These are phyloP conservation scores for Blastobotrys peoriensis DNA, from an alignment of 805 yeast species.

Conservation along the genomic window DNA sequence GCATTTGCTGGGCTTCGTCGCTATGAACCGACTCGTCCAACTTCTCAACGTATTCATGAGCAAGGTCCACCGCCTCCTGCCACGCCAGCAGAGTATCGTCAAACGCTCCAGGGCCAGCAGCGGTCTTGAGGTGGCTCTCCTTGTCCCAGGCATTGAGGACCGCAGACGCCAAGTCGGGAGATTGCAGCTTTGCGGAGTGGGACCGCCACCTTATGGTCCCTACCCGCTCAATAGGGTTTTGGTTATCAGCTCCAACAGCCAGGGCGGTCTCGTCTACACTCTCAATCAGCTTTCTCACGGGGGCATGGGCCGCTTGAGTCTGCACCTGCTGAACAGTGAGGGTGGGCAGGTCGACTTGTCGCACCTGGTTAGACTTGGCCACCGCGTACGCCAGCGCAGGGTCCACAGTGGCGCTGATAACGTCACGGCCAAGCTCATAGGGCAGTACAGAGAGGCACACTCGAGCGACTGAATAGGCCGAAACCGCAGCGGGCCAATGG, in stretches of 20 bases:
- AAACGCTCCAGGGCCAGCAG: conserved; percentile 29
- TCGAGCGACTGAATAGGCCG: conserved; percentile 53
- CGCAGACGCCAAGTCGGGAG: conserved; percentile 61
- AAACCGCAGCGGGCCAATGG: conserved; percentile 50
- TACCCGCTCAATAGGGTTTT: conserved; percentile 28
- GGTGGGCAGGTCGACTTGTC: conserved; percentile 44
- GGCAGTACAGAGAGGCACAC: conserved; percentile 47
- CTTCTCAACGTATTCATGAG: conserved; percentile 49
- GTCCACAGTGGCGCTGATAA: conserved; percentile 55
- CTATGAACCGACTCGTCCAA: conserved; percentile 34
- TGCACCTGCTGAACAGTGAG: conserved; percentile 41
- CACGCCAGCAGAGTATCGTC: conserved; percentile 57
- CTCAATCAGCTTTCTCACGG: conserved; percentile 36
- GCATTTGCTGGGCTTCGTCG: conserved; percentile 54
- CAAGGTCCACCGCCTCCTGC: conserved; percentile 63
- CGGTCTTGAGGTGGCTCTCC: conserved; percentile 25
- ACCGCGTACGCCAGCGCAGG: conserved; percentile 56
- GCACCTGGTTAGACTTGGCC: conserved; percentile 34
- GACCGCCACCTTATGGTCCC: conserved; percentile 52
- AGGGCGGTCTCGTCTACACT: conserved; percentile 29
- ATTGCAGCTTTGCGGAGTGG: conserved; percentile 56
- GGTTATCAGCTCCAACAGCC: conserved; percentile 15
- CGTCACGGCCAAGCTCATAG: conserved; percentile 41
- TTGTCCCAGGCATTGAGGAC: conserved; percentile 25
- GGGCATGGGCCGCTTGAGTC: conserved; percentile 26